Evolutionary conservation across 176 grass and related monocot species (phyloP).

Genomic region (Alopecurus myosuroides): DNA sequence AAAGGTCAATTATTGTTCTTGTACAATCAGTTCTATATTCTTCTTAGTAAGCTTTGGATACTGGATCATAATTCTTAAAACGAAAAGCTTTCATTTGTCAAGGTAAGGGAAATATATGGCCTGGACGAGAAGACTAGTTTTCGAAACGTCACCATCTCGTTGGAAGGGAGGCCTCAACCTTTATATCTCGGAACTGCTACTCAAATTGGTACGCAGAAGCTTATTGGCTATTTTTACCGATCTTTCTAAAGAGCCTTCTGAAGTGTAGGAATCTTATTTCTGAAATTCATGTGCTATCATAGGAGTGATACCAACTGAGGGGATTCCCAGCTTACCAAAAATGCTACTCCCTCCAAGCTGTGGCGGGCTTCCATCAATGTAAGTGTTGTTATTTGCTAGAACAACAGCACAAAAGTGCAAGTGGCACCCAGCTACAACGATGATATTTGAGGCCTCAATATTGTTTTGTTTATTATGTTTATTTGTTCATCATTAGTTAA

Average conservation of each 20-base stretch:
- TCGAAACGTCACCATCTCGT: conserved; percentile 70
- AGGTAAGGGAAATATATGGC: conserved; percentile 91
- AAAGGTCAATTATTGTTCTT: not conserved
- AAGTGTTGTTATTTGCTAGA: conserved; percentile 38
- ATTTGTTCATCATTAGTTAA: not conserved
- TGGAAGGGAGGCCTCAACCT: conserved; percentile 82
- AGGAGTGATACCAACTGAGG: conserved; percentile 89
- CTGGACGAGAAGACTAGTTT: conserved; percentile 73
- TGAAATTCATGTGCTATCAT: conserved; percentile 9
- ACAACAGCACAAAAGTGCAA: not conserved
- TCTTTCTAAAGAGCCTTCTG: not conserved
- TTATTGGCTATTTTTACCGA: conserved; percentile 3
- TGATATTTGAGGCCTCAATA: not conserved
- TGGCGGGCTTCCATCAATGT: conserved; percentile 83
- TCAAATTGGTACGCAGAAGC: conserved; percentile 59
- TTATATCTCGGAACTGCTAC: conserved; percentile 91
- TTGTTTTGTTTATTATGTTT: not conserved
- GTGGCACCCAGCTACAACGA: not conserved
- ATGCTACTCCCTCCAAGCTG: conserved; percentile 79
- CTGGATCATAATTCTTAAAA: conserved; percentile 11
- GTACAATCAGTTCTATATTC: conserved; percentile 11
- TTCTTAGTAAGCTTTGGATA: conserved; percentile 20
- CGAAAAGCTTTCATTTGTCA: conserved; percentile 22
- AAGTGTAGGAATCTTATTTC: conserved; percentile 18
- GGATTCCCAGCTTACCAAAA: conserved; percentile 89